A percentile compares a stretch with the other conserved stretches of the same genome.
Evolutionary conservation across 129 eudicot species (phyloP).

Genomic region (Dittrichia graveolens): DNA sequence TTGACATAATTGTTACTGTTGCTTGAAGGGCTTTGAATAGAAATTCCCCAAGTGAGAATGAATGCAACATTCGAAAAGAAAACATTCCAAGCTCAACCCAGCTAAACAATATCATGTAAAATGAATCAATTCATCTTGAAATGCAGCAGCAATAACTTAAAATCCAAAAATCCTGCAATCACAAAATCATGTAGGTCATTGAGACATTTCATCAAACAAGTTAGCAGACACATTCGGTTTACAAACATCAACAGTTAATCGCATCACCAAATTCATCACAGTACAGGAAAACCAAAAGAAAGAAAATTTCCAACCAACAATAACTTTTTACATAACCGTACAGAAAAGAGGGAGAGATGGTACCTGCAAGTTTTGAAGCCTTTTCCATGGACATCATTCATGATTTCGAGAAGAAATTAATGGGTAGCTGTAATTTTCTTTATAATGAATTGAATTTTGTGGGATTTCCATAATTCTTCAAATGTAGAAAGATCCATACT

Average conservation of each 20-base stretch:
- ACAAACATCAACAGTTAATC: too few relatives aligned
- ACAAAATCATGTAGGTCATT: slow-evolving; percentile 17
- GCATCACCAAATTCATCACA: too few relatives aligned
- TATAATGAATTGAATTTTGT: slow-evolving; percentile 5
- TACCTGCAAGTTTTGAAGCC: slow-evolving; percentile 20
- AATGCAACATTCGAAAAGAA: background rate
- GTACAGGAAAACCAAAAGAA: background rate
- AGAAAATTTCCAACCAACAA: background rate
- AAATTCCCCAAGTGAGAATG: background rate
- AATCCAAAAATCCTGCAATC: slow-evolving; percentile 20
- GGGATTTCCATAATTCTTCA: slow-evolving; percentile 20
- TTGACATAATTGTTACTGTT: slow-evolving; percentile 5
- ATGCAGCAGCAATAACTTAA: slow-evolving; percentile 4
- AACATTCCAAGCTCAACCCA: background rate
- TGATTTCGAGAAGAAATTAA: slow-evolving; percentile 4
- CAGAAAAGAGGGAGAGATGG: background rate
- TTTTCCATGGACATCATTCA: slow-evolving; percentile 4
- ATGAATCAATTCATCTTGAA: slow-evolving; percentile 20
- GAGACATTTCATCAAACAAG: slow-evolving; percentile 22
- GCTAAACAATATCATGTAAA: background rate
- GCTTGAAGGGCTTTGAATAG: background rate
- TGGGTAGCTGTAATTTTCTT: background rate
- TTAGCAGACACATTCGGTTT: background rate
- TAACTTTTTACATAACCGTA: background rate
- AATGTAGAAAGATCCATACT: background rate